Percentiles rank a stretch among this genome's conserved stretches.
Evolutionary conservation across 805 yeast genomes (phyloP).

Genomic region (Nakazawaea holstii): DNA sequence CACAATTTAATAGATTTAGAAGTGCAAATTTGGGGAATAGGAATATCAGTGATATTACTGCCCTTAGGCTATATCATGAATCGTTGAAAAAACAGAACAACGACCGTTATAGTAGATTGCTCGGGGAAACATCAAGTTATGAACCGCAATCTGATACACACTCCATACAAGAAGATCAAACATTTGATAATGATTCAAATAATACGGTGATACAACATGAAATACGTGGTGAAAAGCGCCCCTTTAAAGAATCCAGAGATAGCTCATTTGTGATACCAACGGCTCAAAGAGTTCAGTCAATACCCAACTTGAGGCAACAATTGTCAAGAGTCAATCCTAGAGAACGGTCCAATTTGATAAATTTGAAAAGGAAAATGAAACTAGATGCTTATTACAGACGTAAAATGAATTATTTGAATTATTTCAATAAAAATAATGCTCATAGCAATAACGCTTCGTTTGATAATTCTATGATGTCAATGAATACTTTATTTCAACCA

Average conservation of each 20-base stretch:
- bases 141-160: neutral
- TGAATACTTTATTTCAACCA: constrained; percentile 3
- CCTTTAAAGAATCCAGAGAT: constrained; percentile 8
- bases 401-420: constrained; percentile 11
- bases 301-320: constrained; percentile 8
- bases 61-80: constrained; percentile 5
- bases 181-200: neutral
- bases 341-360: constrained; percentile 9
- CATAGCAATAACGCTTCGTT: neutral
- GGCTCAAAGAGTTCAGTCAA: neutral
- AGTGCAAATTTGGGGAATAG: constrained; percentile 6
- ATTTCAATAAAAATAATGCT: constrained; percentile 1
- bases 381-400: constrained; percentile 9
- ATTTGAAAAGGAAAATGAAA: constrained; percentile 11
- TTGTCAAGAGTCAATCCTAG: constrained; percentile 6
- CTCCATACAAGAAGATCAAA: constrained; percentile 1
- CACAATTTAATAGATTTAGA: constrained; percentile 6
- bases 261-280: constrained; percentile 2
- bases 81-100: constrained; percentile 8
- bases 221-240: constrained; percentile 4
- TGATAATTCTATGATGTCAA: constrained; percentile 1
- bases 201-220: neutral
- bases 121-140: constrained; percentile 4
- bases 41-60: constrained; percentile 9
- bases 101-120: neutral